A percentile compares a stretch with the other conserved stretches of the same genome.
These are phyloP conservation scores for Tinospora cordifolia DNA, from an alignment of 164 flowering plant species.

Conservation along the genomic window DNA sequence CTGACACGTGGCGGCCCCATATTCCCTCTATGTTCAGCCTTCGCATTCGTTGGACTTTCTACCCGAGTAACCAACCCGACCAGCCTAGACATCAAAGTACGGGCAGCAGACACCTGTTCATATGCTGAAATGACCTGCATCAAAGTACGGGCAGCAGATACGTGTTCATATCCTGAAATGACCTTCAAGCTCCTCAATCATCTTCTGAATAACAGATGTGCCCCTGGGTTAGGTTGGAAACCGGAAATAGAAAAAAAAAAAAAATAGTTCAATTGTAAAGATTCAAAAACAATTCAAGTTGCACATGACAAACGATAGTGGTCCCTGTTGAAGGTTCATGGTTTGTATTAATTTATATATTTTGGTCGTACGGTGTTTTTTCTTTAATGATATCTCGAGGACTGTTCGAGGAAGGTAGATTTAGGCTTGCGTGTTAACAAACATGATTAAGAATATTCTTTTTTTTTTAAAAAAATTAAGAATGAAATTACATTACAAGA, in stretches of 20 bases:
- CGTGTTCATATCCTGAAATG: not conserved
- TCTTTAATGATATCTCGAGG: too few species aligned
- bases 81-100: not conserved
- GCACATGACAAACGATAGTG: too few species aligned
- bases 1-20: conserved; percentile 6
- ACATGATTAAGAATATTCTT: too few species aligned
- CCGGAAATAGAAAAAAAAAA: too few species aligned
- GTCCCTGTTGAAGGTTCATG: too few species aligned
- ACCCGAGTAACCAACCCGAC: not conserved
- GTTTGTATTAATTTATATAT: too few species aligned
- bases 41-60: not conserved
- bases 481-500: too few species aligned
- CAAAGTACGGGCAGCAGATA: not conserved
- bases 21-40: not conserved
- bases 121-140: not conserved
- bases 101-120: not conserved
- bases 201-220: not conserved
- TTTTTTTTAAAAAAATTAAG: too few species aligned
- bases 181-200: not conserved
- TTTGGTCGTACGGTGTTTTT: too few species aligned
- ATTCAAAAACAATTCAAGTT: too few species aligned
- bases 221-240: not conserved
- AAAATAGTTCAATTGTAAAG: not conserved
- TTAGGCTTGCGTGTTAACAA: too few species aligned
- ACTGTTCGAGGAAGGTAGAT: too few species aligned